phyloP scores from a whole-genome alignment of 2,329 filamentous ascomycete genomes.

The Arthrinium phaeospermum region DNA sequence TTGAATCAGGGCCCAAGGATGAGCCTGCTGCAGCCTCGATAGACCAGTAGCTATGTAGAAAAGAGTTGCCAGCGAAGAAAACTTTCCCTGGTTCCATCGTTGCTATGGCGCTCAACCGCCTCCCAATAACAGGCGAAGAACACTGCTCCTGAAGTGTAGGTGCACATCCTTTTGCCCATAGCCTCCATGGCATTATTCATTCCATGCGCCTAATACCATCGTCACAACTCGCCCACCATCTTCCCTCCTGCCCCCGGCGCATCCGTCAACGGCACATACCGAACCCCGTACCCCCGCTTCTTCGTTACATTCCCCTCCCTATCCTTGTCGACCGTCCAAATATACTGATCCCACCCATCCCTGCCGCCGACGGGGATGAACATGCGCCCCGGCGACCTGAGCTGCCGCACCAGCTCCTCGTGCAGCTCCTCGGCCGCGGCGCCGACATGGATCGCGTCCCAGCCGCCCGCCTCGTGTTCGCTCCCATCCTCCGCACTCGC shows the following conservation, averaged over 20 bases:
- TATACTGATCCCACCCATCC: slow-evolving; percentile 60
- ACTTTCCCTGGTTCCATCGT: no score
- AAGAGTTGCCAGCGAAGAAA: no score
- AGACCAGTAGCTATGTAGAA: no score
- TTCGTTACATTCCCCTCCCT: slow-evolving; percentile 63
- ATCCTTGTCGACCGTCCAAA: slow-evolving; percentile 79
- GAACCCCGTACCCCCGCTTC: slow-evolving; percentile 71
- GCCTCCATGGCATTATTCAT: background rate
- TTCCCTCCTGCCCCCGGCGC: slow-evolving; percentile 49
- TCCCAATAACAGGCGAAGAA: no score
- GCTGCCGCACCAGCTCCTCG: slow-evolving; percentile 73
- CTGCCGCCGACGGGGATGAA: slow-evolving; percentile 77
- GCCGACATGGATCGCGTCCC: slow-evolving; percentile 95
- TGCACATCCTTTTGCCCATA: background rate
- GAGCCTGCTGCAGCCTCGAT: no score
- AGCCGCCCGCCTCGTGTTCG: slow-evolving; percentile 61
- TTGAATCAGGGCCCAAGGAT: no score
- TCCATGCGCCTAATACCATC: background rate
- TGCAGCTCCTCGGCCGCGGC: slow-evolving; percentile 82
- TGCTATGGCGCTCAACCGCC: no score
- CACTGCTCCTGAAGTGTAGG: background rate
- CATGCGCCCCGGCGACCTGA: slow-evolving; percentile 78
- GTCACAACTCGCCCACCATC: background rate
- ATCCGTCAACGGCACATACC: slow-evolving; percentile 80
- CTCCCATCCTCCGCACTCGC: slow-evolving; percentile 32